These are phyloP conservation scores for Cutaneotrichosporon sp. DNA, from an alignment of 1,284 basidiomycete species.

Conservation along the genomic window DNA sequence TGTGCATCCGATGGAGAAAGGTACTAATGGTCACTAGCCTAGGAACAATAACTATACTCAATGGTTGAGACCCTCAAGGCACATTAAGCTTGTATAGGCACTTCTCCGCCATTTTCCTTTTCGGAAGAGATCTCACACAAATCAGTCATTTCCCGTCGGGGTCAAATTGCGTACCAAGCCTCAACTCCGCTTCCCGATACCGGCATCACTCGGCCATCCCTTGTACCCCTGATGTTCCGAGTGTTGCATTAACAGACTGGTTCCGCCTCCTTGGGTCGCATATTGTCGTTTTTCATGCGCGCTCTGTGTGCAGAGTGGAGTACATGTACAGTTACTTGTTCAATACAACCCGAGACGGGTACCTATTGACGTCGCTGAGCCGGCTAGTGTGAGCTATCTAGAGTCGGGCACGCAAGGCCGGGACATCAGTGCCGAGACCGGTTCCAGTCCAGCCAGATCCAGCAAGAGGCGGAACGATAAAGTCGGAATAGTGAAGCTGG, in stretches of 20 bases:
- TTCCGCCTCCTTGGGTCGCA: too few relatives aligned
- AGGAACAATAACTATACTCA: neutral
- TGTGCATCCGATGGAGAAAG: neutral
- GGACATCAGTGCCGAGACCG: neutral
- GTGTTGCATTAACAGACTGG: neutral
- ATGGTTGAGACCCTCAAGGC: neutral
- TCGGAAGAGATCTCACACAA: too few relatives aligned
- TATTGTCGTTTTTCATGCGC: too few relatives aligned
- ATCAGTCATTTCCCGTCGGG: too few relatives aligned
- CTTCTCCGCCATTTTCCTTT: neutral
- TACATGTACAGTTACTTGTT: too few relatives aligned
- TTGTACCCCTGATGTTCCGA: neutral
- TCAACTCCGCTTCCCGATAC: neutral
- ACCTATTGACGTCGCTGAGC: neutral
- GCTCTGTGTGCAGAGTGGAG: too few relatives aligned
- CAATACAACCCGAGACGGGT: neutral
- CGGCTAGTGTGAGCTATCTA: neutral
- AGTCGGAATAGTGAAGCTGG: constrained; percentile 9
- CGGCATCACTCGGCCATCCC: neutral
- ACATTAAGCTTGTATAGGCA: neutral
- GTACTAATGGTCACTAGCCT: neutral
- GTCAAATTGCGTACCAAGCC: too few relatives aligned
- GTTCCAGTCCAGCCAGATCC: neutral
- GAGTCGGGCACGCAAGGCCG: neutral
- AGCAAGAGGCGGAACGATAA: neutral